phyloP scores from a whole-genome alignment of 2,329 filamentous ascomycete genomes.

The Paramyrothecium roridum region DNA sequence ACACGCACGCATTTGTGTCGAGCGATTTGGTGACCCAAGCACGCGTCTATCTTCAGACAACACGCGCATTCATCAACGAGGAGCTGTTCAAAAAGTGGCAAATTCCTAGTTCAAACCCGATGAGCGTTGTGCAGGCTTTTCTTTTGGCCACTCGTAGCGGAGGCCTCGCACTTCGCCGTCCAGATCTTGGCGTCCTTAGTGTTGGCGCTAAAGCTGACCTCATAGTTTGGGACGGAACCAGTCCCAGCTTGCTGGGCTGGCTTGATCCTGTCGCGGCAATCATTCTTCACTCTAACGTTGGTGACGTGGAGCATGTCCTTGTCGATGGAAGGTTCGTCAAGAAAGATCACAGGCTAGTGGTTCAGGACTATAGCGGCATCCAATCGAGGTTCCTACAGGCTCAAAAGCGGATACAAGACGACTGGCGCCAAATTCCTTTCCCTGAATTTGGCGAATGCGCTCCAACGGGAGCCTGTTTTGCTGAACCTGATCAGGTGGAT shows the following conservation, averaged over 20 bases:
- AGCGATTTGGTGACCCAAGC: neutral
- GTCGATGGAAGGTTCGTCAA: constrained; percentile 6
- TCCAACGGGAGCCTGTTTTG: no score
- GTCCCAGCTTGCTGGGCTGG: constrained; percentile 1
- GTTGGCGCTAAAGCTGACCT: constrained; percentile 3
- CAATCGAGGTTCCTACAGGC: neutral
- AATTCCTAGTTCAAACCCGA: neutral
- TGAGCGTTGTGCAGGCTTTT: neutral
- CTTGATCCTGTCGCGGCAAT: constrained; percentile 3
- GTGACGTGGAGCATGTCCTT: constrained; percentile 5
- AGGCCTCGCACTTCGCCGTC: constrained; percentile 34
- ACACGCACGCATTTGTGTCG: neutral
- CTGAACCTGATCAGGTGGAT: no score
- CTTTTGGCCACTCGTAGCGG: neutral
- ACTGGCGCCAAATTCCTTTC: neutral
- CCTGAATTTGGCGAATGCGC: no score
- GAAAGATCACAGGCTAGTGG: constrained; percentile 5
- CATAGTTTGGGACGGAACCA: neutral
- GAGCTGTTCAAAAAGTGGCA: neutral
- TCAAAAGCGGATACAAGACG: neutral
- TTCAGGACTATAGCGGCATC: neutral
- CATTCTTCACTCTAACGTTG: constrained; percentile 4
- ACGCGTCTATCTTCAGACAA: neutral
- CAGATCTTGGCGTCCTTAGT: constrained; percentile 36
- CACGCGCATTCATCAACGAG: neutral